A percentile compares a stretch with the other conserved stretches of the same genome.
Evolutionary conservation across 1,284 basidiomycete genomes (phyloP).

Genomic region (Cryptococcus sp.): DNA sequence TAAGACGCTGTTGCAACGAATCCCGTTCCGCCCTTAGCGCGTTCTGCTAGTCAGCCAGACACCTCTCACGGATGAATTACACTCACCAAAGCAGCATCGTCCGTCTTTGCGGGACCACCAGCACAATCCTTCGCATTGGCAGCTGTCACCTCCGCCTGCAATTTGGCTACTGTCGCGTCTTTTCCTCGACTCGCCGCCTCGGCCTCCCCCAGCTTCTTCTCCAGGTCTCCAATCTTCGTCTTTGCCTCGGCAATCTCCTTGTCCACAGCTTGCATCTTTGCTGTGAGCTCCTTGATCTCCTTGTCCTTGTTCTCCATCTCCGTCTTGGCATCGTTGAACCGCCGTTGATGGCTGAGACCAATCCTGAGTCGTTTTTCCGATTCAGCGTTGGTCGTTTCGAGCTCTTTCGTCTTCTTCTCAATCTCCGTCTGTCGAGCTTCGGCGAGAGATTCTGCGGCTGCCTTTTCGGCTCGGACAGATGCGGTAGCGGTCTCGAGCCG

Average conservation of each 20-base stretch:
- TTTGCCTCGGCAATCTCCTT: constrained; percentile 25
- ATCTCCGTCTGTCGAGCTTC: constrained; percentile 23
- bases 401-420: constrained; percentile 18
- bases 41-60: constrained; percentile 9
- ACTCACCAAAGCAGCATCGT: constrained; percentile 24
- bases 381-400: constrained; percentile 17
- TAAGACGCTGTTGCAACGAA: constrained; percentile 26
- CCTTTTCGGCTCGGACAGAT: constrained; percentile 30
- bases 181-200: constrained; percentile 19
- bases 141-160: constrained; percentile 33
- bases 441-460: constrained; percentile 28
- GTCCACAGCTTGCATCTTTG: constrained; percentile 14
- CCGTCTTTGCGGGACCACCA: background rate
- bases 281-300: constrained; percentile 19
- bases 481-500: constrained; percentile 32
- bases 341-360: constrained; percentile 30
- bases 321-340: constrained; percentile 7
- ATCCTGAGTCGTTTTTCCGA: constrained; percentile 26
- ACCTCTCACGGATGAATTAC: background rate
- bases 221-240: constrained; percentile 25
- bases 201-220: constrained; percentile 27
- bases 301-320: constrained; percentile 21
- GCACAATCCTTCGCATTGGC: background rate
- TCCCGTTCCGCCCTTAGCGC: constrained; percentile 29
- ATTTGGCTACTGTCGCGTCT: constrained; percentile 27